phyloP scores from a whole-genome alignment of 2,329 filamentous ascomycete genomes.

The Botrytis pseudocinerea region DNA sequence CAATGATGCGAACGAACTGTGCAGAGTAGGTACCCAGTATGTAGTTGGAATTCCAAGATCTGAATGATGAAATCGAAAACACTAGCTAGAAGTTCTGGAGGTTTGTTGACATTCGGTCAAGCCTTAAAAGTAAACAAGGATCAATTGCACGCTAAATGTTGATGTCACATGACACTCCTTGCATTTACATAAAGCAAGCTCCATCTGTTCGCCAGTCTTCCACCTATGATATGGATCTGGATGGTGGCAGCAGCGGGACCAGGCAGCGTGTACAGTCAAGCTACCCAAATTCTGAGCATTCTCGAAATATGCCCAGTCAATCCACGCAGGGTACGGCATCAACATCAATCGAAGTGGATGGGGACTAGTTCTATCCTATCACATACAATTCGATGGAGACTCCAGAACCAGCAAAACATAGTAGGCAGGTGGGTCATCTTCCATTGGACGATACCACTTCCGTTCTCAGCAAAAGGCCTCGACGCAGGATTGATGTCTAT shows the following conservation, averaged over 20 bases:
- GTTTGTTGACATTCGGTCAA: conserved; percentile 18
- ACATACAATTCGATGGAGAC: background rate
- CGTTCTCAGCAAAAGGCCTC: background rate
- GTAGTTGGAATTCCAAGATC: conserved; percentile 6
- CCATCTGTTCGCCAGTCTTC: background rate
- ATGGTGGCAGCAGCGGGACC: background rate
- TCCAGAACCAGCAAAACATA: background rate
- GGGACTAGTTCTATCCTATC: too few relatives aligned
- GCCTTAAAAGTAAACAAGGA: conserved; percentile 19
- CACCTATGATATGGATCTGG: background rate
- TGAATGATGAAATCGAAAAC: conserved; percentile 10
- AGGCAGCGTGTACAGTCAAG: background rate
- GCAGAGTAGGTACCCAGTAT: background rate
- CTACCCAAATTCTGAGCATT: background rate
- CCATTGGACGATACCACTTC: background rate
- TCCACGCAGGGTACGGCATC: background rate
- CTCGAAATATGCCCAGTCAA: background rate
- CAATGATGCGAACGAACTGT: background rate
- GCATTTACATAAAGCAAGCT: background rate
- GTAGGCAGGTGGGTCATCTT: background rate
- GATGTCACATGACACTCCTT: background rate
- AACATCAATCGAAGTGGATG: background rate
- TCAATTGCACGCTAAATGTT: background rate
- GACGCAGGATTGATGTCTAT: background rate
- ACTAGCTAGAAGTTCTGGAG: conserved; percentile 8